Evolutionary conservation across 805 yeast genomes (phyloP).

Genomic region (Teunomyces aglyptinius): DNA sequence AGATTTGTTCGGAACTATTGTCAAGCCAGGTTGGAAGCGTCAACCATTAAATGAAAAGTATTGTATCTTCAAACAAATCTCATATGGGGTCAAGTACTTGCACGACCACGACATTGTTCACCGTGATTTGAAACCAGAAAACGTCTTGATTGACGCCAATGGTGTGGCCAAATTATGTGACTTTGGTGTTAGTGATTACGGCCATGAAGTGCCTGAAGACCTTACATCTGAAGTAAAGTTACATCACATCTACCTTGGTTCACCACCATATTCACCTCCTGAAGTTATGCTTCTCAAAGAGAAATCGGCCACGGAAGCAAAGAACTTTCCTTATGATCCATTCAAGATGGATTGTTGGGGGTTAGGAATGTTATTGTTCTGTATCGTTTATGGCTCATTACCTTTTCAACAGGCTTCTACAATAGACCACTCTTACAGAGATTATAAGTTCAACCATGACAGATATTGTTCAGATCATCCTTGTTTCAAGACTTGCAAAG

Average conservation of each 20-base stretch:
- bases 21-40: slow-evolving; percentile 59
- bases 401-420: slow-evolving; percentile 58
- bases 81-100: slow-evolving; percentile 57
- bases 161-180: slow-evolving; percentile 71
- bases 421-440: slow-evolving; percentile 52
- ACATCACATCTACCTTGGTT: slow-evolving; percentile 60
- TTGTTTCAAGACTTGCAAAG: slow-evolving; percentile 45
- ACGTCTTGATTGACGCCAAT: slow-evolving; percentile 54
- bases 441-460: slow-evolving; percentile 51
- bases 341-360: slow-evolving; percentile 73
- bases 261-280: slow-evolving; percentile 81
- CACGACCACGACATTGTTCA: slow-evolving; percentile 70
- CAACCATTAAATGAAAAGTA: slow-evolving; percentile 50
- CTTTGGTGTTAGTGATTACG: slow-evolving; percentile 72
- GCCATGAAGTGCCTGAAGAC: slow-evolving; percentile 54
- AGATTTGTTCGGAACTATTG: slow-evolving; percentile 57
- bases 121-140: slow-evolving; percentile 75
- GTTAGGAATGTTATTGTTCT: slow-evolving; percentile 64
- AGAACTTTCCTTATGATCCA: slow-evolving; percentile 55
- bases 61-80: slow-evolving; percentile 69
- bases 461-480: slow-evolving; percentile 43
- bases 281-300: slow-evolving; percentile 60
- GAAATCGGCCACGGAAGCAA: slow-evolving; percentile 25
- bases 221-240: slow-evolving; percentile 37
- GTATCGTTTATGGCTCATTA: slow-evolving; percentile 53